phyloP scores from a whole-genome alignment of 75 land plant genomes.

The Picea glauca region DNA sequence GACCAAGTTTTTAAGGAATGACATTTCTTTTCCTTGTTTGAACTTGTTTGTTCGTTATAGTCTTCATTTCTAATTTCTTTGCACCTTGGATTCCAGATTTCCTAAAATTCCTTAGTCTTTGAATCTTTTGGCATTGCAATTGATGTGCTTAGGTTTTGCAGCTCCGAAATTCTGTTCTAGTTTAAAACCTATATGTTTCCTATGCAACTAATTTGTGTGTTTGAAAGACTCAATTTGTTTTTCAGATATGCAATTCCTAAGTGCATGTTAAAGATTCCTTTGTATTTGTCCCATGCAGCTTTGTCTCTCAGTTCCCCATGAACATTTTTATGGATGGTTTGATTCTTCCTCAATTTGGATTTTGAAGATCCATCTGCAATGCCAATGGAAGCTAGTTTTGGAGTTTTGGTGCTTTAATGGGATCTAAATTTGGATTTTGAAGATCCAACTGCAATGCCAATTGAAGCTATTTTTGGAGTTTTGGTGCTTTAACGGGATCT shows the following conservation, averaged over 20 bases:
- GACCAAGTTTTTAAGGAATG: neutral
- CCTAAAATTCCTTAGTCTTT: no score
- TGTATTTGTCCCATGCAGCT: neutral
- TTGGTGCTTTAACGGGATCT: neutral
- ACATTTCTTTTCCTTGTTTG: neutral
- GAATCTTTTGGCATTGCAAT: neutral
- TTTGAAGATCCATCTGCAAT: neutral
- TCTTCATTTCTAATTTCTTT: neutral
- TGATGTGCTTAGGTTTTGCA: neutral
- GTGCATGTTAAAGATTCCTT: neutral
- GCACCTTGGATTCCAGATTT: neutral
- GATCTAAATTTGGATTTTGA: neutral
- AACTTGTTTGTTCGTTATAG: neutral
- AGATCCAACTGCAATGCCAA: neutral
- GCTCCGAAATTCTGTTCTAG: neutral
- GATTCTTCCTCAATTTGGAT: neutral
- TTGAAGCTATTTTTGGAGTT: neutral
- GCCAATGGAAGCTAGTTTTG: neutral
- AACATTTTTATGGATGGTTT: neutral
- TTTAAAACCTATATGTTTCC: neutral
- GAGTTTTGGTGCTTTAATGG: neutral
- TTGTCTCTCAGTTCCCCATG: neutral
- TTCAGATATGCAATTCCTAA: neutral
- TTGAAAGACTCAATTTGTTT: neutral
- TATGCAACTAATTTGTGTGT: neutral